Percentiles rank a stretch among this genome's conserved stretches.
These are phyloP conservation scores for Stephania japonica DNA, from an alignment of 164 flowering plant species.

Conservation along the genomic window DNA sequence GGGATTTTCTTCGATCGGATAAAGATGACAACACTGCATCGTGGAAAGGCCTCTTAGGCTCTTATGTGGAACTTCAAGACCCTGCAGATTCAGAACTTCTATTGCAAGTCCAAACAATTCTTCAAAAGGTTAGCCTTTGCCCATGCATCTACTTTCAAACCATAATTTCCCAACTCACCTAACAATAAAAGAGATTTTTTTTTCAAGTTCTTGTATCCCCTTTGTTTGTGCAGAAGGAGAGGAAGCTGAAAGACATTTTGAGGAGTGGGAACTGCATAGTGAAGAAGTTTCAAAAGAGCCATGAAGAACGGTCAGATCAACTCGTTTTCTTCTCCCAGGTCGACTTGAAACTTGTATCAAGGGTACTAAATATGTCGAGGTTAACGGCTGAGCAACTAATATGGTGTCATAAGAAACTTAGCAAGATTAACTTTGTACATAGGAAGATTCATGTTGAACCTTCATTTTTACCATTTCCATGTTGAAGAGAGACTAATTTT, in stretches of 20 bases:
- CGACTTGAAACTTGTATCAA: conserved; percentile 54
- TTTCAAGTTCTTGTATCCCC: background rate
- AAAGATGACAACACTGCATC: conserved; percentile 28
- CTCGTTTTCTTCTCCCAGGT: conserved; percentile 43
- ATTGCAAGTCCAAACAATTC: conserved; percentile 28
- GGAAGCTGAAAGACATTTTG: conserved; percentile 49
- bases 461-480: conserved; percentile 72
- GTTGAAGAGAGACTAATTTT: conserved; percentile 25
- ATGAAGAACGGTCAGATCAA: conserved; percentile 19
- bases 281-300: conserved; percentile 58
- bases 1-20: conserved; percentile 60
- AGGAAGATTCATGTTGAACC: conserved; percentile 49
- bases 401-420: conserved; percentile 70
- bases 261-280: conserved; percentile 64
- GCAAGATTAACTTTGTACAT: conserved; percentile 33
- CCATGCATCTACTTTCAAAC: background rate
- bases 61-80: conserved; percentile 32
- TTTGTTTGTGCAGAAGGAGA: conserved; percentile 63
- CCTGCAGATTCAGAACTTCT: conserved; percentile 43
- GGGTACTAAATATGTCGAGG: conserved; percentile 70
- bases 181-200: background rate
- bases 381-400: conserved; percentile 53
- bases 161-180: background rate
- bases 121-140: conserved; percentile 52
- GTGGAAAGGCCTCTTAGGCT: conserved; percentile 23